phyloP scores from a whole-genome alignment of 2,329 filamentous ascomycete species.

The Trichoderma sp. region DNA sequence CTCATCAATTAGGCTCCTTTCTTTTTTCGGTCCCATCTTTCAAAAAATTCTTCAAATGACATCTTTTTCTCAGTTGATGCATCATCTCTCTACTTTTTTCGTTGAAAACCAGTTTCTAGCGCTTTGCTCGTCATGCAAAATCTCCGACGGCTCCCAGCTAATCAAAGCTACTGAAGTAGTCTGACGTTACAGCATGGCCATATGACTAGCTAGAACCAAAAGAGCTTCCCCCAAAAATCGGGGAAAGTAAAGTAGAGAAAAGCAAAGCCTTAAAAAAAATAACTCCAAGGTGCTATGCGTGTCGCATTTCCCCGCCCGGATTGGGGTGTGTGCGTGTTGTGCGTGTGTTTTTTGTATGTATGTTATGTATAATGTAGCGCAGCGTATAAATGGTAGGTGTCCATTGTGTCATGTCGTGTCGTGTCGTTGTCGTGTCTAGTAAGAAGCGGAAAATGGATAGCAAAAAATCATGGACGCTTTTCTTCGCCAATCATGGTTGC shows the following conservation, averaged over 20 bases:
- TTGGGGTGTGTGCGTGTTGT: conserved; percentile 18
- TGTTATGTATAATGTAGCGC: conserved; percentile 14
- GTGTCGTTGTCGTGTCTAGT: conserved; percentile 19
- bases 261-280: not conserved
- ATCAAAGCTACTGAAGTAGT: conserved; percentile 11
- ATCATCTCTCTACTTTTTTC: conserved; percentile 3
- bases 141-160: conserved; percentile 9
- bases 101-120: not conserved
- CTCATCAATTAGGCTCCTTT: not conserved
- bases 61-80: not conserved
- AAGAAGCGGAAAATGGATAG: conserved; percentile 14
- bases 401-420: conserved; percentile 10
- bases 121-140: not conserved
- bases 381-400: conserved; percentile 18
- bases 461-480: conserved; percentile 17
- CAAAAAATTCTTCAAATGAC: conserved; percentile 2
- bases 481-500: conserved; percentile 18
- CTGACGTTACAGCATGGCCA: conserved; percentile 23
- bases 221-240: conserved; percentile 16
- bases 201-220: conserved; percentile 6
- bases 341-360: conserved; percentile 16
- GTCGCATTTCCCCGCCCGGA: conserved; percentile 27
- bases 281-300: conserved; percentile 28
- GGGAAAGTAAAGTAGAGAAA: not conserved
- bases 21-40: not conserved